Conservation (phyloP, 1,139 yeast species). For the Scheffersomyces illinoinensis region DNA sequence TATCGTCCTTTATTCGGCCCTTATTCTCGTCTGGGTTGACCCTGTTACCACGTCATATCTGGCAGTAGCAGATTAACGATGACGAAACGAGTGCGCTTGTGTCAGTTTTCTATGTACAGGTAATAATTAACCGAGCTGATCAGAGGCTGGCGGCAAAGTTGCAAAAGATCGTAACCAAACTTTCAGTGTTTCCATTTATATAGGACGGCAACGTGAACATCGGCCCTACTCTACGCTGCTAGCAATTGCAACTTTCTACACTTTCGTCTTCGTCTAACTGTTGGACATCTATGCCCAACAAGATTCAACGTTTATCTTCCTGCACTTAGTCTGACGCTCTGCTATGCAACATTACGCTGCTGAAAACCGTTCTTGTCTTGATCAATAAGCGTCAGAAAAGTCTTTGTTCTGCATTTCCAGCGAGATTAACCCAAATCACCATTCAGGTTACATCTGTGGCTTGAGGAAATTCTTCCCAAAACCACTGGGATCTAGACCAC, state of each 20-base stretch:
- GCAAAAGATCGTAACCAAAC: background rate
- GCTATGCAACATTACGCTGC: background rate
- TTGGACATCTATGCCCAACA: background rate
- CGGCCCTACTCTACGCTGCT: background rate
- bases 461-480: background rate
- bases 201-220: background rate
- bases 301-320: background rate
- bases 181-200: background rate
- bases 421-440: background rate
- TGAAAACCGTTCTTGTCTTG: background rate
- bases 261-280: background rate
- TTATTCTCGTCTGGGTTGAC: background rate
- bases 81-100: background rate
- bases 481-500: background rate
- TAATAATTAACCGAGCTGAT: background rate
- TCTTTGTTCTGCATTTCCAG: background rate
- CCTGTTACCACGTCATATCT: background rate
- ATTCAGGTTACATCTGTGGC: background rate
- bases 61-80: background rate
- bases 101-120: background rate
- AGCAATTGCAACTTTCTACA: too few relatives aligned
- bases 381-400: background rate
- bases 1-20: background rate
- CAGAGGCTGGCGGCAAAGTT: background rate
- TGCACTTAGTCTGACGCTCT: background rate